phyloP scores from a whole-genome alignment of 1,284 basidiomycete genomes.

The Erythrobasidium hasegawianum region DNA sequence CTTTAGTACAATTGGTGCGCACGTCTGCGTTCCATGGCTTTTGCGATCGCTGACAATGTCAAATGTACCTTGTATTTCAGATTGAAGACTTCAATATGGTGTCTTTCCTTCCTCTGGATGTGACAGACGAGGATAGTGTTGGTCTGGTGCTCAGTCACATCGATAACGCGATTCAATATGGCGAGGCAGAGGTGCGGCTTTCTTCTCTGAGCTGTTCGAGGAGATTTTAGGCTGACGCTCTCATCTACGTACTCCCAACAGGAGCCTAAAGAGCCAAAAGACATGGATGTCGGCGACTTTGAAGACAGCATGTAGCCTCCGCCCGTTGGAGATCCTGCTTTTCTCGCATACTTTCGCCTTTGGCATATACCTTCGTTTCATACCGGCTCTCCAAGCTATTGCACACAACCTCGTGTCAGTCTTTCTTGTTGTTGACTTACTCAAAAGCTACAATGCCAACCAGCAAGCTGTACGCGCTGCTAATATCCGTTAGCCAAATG shows the following conservation, averaged over 20 bases:
- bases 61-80: constrained; percentile 52
- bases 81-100: constrained; percentile 99
- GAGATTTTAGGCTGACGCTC: constrained; percentile 26
- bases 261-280: constrained; percentile 47
- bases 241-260: constrained; percentile 39
- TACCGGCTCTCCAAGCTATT: neutral
- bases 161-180: constrained; percentile 61
- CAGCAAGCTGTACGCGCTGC: neutral
- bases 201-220: neutral
- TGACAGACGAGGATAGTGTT: constrained; percentile 82
- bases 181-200: constrained; percentile 36
- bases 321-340: neutral
- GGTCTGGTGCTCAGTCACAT: constrained; percentile 89
- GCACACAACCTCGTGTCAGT: neutral
- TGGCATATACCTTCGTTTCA: constrained; percentile 3
- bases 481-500: neutral
- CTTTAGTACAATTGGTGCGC: constrained; percentile 85
- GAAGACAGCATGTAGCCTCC: constrained; percentile 34
- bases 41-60: neutral
- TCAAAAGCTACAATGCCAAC: neutral
- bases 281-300: constrained; percentile 44
- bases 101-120: constrained; percentile 90
- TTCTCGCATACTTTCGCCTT: neutral
- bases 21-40: neutral
- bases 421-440: neutral